Percentiles rank a stretch among this genome's conserved stretches.
Conservation (phyloP, 805 yeast genomes). For the Saccharomycopsis capsularis region DNA sequence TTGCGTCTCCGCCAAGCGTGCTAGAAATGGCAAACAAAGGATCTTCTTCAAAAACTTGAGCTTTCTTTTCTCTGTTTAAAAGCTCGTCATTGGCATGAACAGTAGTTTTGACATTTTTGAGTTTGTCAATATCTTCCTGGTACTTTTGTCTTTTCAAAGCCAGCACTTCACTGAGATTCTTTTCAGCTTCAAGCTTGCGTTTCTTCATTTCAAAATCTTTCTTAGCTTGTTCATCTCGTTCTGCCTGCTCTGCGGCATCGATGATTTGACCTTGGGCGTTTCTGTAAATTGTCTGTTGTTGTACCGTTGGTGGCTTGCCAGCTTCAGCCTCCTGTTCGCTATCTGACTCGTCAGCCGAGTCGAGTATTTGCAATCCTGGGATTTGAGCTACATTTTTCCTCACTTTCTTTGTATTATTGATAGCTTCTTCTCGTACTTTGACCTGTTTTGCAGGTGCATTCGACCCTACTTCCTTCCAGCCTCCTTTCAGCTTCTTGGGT, state of each 20-base stretch:
- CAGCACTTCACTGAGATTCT: conserved; percentile 1
- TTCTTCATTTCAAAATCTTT: neutral
- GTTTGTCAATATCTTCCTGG: neutral
- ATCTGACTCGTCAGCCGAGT: neutral
- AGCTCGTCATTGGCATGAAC: conserved; percentile 13
- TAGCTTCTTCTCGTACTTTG: too few species aligned
- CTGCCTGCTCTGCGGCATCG: conserved; percentile 6
- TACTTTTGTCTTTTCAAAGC: conserved; percentile 4
- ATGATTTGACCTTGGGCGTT: conserved; percentile 8
- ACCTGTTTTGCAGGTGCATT: too few species aligned
- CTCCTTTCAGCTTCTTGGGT: too few species aligned
- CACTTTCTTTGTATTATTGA: too few species aligned
- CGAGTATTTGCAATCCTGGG: neutral
- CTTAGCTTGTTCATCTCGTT: conserved; percentile 2
- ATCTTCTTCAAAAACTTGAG: conserved; percentile 16
- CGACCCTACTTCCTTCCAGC: too few species aligned
- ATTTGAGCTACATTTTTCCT: too few species aligned
- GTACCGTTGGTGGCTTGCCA: neutral
- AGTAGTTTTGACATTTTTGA: conserved; percentile 6
- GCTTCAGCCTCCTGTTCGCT: conserved; percentile 1
- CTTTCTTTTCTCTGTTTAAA: conserved; percentile 11
- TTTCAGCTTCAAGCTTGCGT: neutral
- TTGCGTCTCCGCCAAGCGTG: conserved; percentile 26
- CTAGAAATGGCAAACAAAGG: conserved; percentile 20
- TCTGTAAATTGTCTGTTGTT: conserved; percentile 12